These are phyloP conservation scores for Pseudocercospora cruenta DNA, from an alignment of 2,329 filamentous ascomycete species.

Conservation along the genomic window DNA sequence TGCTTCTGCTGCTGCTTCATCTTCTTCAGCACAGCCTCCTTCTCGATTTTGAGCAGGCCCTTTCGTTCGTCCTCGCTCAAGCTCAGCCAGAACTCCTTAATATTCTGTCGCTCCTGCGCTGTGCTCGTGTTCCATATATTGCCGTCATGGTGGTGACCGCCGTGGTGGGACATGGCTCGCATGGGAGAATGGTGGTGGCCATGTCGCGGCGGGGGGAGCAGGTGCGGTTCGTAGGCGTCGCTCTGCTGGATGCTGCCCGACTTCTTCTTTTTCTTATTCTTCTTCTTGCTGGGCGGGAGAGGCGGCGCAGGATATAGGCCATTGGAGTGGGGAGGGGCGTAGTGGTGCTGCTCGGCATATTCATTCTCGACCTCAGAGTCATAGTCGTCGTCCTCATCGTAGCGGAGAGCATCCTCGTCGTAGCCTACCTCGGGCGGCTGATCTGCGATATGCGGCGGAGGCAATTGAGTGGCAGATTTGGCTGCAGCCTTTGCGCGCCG, in stretches of 20 bases:
- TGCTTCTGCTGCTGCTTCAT: constrained; percentile 99
- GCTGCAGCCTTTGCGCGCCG: constrained; percentile 81
- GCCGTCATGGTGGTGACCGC: constrained; percentile 59
- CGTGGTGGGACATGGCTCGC: constrained; percentile 11
- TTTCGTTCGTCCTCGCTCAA: constrained; percentile 93
- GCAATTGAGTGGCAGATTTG: constrained; percentile 57
- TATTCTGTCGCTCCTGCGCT: constrained; percentile 91
- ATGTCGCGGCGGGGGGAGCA: constrained; percentile 33
- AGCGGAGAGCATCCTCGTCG: constrained; percentile 45
- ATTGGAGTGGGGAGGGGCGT: constrained; percentile 43
- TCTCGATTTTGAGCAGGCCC: constrained; percentile 95
- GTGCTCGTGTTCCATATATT: constrained; percentile 98
- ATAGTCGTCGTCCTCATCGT: constrained; percentile 42
- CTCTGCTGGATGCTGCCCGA: constrained; percentile 21
- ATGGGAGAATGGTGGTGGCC: constrained; percentile 23
- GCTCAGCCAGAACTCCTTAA: constrained; percentile 97
- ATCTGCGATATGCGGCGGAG: constrained; percentile 20
- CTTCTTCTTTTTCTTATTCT: constrained; percentile 64
- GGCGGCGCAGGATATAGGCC: constrained; percentile 37
- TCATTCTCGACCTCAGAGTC: constrained; percentile 33
- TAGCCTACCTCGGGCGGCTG: constrained; percentile 45
- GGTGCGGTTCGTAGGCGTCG: constrained; percentile 30
- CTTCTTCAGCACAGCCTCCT: constrained; percentile 95
- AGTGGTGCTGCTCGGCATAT: constrained; percentile 30
- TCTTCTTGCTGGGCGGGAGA: constrained; percentile 48